Evolutionary conservation across 306 rosid species (phyloP), one percentile per base, ranked within the genome.

Genomic region (Malus sieversii): DNA sequence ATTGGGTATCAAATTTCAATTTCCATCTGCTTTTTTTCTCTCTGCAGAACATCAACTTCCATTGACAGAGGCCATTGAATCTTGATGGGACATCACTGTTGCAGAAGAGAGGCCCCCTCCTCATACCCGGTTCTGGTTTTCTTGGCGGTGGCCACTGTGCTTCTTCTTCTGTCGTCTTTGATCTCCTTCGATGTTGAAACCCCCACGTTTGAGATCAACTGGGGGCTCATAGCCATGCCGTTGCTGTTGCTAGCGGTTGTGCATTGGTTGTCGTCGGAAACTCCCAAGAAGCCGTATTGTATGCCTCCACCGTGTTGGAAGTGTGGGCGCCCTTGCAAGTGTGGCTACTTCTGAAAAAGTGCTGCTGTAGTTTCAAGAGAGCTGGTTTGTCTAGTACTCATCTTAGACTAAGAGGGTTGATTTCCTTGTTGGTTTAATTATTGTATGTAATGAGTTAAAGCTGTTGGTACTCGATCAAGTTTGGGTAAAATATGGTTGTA

Each of bases 51-150:
- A 14, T 13, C 23, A 18, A 55, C 13, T 46, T 64, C 20, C 20
- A 60, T 40, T 73, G 71, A 75, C 58, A 35, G 81, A 52, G 69
- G 19, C 19, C 61, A 40, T n/a, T 52, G 48, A 66, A 11, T 65
- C 66, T 35, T 55, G 62, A 92, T 92, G 96, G 91, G 79, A 4
- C 81, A 81, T 74, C 77, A 82, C 25, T 86, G 82, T 55, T 59
- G 81, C 6, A 75, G 88, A 80, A 77, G 74, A 68, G 86, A 86
- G 5, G 84, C 79, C 72, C 73, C 83, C 30, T 4, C 8, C 16
- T 72, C 38, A 53, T 88, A 23, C 73, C 89, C 64, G 70, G 71
- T 92, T 68, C 79, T 89, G 65, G 70, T 86, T 70, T 40, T 89
- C 58, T 82, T 92, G 82, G 87, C 81, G 0, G 91, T 89, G 78